Conservation (phyloP, 495 filamentous ascomycete species). For the Extremus antarcticus region DNA sequence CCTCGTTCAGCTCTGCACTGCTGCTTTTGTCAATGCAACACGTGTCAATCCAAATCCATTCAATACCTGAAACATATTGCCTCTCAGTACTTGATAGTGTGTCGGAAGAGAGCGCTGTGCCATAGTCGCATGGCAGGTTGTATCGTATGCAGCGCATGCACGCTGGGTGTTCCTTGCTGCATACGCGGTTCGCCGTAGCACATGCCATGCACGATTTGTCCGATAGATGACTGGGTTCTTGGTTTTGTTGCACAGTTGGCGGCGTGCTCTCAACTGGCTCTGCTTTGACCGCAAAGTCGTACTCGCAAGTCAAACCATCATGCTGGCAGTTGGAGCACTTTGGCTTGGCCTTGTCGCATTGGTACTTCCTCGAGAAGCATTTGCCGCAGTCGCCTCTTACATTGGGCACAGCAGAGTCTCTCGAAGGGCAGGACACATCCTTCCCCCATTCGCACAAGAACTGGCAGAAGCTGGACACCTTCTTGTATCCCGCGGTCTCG, state of each 20-base stretch:
- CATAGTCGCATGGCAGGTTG: neutral
- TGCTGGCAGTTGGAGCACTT: neutral
- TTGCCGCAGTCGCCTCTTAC: neutral
- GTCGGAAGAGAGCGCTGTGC: neutral
- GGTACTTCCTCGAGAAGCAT: neutral
- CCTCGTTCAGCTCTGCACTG: slow-evolving; percentile 8
- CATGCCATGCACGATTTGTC: neutral
- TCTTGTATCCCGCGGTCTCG: neutral
- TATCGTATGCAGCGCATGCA: neutral
- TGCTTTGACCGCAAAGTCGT: neutral
- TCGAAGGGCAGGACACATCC: neutral
- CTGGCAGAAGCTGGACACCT: neutral
- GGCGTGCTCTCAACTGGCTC: neutral
- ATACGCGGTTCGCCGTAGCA: neutral
- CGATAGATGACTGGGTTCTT: too few relatives aligned
- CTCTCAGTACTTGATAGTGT: neutral
- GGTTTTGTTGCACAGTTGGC: too few relatives aligned
- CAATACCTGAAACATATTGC: neutral
- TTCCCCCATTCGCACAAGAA: neutral
- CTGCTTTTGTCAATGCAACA: slow-evolving; percentile 10
- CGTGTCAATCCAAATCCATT: slow-evolving; percentile 23
- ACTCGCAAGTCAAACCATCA: neutral
- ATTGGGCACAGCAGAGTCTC: neutral
- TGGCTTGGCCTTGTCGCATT: neutral
- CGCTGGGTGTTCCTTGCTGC: neutral